Conservation (phyloP, 441 rosid genomes). For the Oxalis stricta region DNA sequence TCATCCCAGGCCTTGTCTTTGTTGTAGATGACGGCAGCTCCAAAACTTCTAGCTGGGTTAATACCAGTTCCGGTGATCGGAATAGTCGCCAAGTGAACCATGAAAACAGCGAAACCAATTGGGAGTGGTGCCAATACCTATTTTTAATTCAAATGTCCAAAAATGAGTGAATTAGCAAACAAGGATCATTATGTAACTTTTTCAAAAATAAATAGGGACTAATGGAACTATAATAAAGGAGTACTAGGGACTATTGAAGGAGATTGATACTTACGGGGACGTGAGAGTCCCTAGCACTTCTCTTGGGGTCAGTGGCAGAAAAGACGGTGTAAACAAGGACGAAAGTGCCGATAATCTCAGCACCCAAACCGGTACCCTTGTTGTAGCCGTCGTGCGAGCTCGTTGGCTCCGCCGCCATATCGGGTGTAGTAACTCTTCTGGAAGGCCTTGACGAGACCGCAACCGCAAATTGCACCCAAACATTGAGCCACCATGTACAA, state of each 20-base stretch:
- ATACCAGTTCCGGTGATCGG: constrained; percentile 25
- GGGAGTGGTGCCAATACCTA: constrained; percentile 24
- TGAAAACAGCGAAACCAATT: constrained; percentile 24
- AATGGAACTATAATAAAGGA: neutral
- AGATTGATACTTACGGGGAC: constrained; percentile 32
- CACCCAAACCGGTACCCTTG: constrained; percentile 55
- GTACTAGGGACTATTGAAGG: neutral
- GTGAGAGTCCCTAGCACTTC: constrained; percentile 56
- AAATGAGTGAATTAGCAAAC: too few relatives aligned
- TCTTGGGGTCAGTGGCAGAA: constrained; percentile 65
- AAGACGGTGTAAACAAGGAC: constrained; percentile 62
- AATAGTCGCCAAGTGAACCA: constrained; percentile 29
- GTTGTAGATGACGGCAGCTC: constrained; percentile 27
- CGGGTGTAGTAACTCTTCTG: constrained; percentile 15
- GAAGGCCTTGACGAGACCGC: constrained; percentile 25
- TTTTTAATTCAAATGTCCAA: too few relatives aligned
- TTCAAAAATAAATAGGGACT: too few relatives aligned
- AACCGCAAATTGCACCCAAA: constrained; percentile 26
- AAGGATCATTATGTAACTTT: neutral
- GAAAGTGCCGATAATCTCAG: constrained; percentile 57
- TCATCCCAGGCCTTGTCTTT: constrained; percentile 22
- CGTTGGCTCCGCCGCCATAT: constrained; percentile 54
- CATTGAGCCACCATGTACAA: constrained; percentile 28
- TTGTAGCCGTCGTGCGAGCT: constrained; percentile 32
- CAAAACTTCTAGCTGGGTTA: constrained; percentile 29